Conservation (phyloP, 2,329 filamentous ascomycete species). For the Exophiala calicioides region DNA sequence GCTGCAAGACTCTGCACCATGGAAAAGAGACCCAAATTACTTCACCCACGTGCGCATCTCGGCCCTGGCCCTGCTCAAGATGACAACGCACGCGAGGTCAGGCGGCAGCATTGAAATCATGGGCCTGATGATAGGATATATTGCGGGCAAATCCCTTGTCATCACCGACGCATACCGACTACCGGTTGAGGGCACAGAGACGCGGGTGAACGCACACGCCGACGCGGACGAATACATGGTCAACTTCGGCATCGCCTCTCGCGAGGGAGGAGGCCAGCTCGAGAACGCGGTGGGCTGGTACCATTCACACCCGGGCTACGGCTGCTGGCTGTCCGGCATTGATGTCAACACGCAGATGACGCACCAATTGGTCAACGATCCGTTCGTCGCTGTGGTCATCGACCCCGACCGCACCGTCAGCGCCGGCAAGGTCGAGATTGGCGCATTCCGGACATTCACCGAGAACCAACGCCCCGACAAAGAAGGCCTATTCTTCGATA, state of each 20-base stretch:
- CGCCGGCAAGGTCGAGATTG: constrained; percentile 94
- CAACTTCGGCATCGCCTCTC: constrained; percentile 73
- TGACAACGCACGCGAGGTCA: constrained; percentile 98
- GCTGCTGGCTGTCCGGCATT: constrained; percentile 96
- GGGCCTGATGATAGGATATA: constrained; percentile 97
- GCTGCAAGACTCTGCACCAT: constrained; percentile 65
- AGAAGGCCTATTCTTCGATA: constrained; percentile 43
- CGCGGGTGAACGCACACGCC: constrained; percentile 90
- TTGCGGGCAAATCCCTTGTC: constrained; percentile 77
- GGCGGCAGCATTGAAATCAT: constrained; percentile 92
- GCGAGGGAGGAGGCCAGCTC: constrained; percentile 68
- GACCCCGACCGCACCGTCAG: constrained; percentile 95
- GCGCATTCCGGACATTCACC: constrained; percentile 90
- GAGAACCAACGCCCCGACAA: constrained; percentile 67
- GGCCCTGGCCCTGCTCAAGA: constrained; percentile 91
- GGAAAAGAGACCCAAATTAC: constrained; percentile 76
- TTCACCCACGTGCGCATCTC: constrained; percentile 95
- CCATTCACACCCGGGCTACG: constrained; percentile 95
- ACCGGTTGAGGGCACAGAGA: constrained; percentile 98
- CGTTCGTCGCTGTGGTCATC: constrained; percentile 93
- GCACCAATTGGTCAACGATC: constrained; percentile 84
- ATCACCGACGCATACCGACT: constrained; percentile 92
- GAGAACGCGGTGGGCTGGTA: constrained; percentile 99
- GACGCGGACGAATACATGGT: constrained; percentile 98
- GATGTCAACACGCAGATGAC: constrained; percentile 85